These are phyloP conservation scores for Crucihimalaya himalaica DNA, from an alignment of 345 rosid genomes.

Conservation along the genomic window DNA sequence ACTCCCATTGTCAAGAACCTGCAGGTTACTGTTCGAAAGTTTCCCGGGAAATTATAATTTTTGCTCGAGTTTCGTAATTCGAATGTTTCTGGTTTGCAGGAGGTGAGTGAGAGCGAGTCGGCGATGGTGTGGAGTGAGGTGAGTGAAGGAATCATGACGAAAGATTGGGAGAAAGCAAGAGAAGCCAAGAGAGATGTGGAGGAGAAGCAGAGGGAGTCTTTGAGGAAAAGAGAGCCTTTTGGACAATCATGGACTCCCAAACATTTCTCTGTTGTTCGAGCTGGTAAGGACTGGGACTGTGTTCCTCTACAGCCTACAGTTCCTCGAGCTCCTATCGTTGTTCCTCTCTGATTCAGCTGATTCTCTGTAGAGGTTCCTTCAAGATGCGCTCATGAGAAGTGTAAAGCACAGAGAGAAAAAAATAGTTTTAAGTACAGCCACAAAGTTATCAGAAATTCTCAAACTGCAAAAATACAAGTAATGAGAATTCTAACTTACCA, in stretches of 20 bases:
- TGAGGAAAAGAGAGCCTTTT: conserved; percentile 47
- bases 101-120: conserved; percentile 60
- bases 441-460: conserved; percentile 9
- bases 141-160: conserved; percentile 55
- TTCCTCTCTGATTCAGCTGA: conserved; percentile 38
- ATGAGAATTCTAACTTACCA: not conserved
- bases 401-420: not conserved
- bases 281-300: conserved; percentile 64
- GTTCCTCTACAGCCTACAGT: conserved; percentile 53
- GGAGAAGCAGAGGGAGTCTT: conserved; percentile 58
- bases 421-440: not conserved
- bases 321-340: conserved; percentile 65
- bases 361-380: conserved; percentile 15
- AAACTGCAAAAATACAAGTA: conserved; percentile 11
- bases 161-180: conserved; percentile 75
- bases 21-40: conserved; percentile 43
- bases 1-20: conserved; percentile 61
- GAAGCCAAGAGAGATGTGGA: conserved; percentile 69
- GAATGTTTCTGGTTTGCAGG: conserved; percentile 41
- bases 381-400: conserved; percentile 13
- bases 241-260: conserved; percentile 68
- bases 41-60: not conserved
- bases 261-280: conserved; percentile 51
- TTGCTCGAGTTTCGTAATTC: not conserved
- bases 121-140: conserved; percentile 71